A percentile compares a stretch with the other conserved stretches of the same genome.
phyloP scores from a whole-genome alignment of 139 green algal species.

The Eudorina sp. region DNA sequence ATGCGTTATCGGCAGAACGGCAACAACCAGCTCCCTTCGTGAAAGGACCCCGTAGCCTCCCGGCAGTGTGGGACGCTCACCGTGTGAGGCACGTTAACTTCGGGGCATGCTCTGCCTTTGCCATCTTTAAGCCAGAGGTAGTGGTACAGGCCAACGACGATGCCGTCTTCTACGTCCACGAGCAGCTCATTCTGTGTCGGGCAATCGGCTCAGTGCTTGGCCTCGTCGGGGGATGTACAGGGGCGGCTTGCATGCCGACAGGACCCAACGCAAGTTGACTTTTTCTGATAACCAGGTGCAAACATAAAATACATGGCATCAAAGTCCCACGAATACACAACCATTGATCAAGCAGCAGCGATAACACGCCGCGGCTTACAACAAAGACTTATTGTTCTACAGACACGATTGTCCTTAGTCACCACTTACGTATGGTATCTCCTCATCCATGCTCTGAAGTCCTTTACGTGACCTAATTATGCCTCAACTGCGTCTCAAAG shows the following conservation, averaged over 20 bases:
- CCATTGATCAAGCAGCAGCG: background rate
- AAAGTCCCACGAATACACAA: background rate
- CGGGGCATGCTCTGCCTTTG: slow-evolving; percentile 48
- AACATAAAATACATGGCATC: no score
- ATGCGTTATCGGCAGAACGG: no score
- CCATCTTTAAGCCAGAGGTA: slow-evolving; percentile 59
- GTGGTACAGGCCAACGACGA: slow-evolving; percentile 56
- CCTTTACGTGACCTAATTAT: background rate
- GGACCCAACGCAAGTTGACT: no score
- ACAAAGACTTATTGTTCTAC: background rate
- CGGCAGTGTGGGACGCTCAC: no score
- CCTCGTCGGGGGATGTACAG: no score
- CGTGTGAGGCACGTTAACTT: slow-evolving; percentile 58
- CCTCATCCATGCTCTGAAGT: slow-evolving; percentile 40
- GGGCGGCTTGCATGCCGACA: no score
- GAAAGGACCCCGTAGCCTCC: no score
- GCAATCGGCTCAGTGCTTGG: no score
- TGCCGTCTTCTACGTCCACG: slow-evolving; percentile 49
- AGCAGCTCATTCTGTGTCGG: slow-evolving; percentile 35
- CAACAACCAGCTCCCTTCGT: no score
- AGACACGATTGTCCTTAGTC: background rate
- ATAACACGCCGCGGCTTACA: background rate
- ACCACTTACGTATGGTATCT: slow-evolving; percentile 29
- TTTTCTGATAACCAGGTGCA: no score
- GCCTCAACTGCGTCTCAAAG: background rate